Evolutionary conservation across 805 yeast species (phyloP), one percentile per base, ranked within the genome.

Genomic region (Starmerella bombi): DNA sequence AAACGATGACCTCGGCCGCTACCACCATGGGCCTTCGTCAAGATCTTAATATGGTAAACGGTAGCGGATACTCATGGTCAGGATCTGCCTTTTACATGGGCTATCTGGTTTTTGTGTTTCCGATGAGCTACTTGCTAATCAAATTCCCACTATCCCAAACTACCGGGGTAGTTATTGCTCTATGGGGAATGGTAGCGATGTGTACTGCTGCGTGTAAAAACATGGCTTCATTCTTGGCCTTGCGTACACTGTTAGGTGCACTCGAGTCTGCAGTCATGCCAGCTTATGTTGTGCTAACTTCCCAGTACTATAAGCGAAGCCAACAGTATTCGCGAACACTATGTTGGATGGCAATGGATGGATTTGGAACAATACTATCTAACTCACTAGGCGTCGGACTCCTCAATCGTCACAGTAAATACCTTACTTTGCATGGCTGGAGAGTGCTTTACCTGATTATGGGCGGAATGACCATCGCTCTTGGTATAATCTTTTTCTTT

Each of bases 11-110:
- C 16, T 34, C 38, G 9, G 37, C 36, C 2, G 39, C 32, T 4
- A 31, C 31, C 7, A 21, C 32, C 2, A 17, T 43, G 36, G 23
- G 17, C 4, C 28, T 43, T 17, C 27, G 23, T 2, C 12, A 20
- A 17, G 41, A 36, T 17, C 30, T 43, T 16, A 16, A 25, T 15
- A 29, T 42, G 35, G 12, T 32, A n/a, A 22, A 18, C 5, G 35
- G 37, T 3, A 30, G 41, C 3, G 42, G 40, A 19, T 53, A 50
- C 30, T 32, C 43, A 36, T 70, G 78, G 75, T 58, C 67, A 15
- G 71, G 75, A 14, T 65, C 77, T 1, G 65, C 71, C 5, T 74
- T 74, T 49, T 75, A 74, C 52, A 53, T 77, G 28, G 85, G 84
- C 4, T 77, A 75, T 53, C 56, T 78, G 34, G 64, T 60, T 5